phyloP scores from a whole-genome alignment of 2,329 filamentous ascomycete genomes.

The Botryosphaeria agaves region DNA sequence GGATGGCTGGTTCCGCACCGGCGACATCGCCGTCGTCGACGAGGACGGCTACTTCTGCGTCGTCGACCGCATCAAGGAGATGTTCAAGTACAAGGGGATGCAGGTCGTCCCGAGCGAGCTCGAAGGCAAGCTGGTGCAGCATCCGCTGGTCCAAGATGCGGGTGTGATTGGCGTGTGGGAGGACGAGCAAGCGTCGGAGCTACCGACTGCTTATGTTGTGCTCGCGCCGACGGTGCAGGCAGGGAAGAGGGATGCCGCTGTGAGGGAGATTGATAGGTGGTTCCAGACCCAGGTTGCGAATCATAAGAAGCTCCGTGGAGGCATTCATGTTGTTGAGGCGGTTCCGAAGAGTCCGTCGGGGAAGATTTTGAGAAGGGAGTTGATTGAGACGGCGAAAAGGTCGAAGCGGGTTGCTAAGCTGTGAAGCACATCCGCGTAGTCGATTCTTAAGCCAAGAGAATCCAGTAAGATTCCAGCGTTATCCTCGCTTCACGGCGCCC shows the following conservation, averaged over 20 bases:
- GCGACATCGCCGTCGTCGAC: constrained; percentile 22
- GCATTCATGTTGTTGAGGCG: constrained; percentile 17
- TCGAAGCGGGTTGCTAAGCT: too few species aligned
- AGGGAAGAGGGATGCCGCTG: constrained; percentile 11
- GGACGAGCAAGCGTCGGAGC: constrained; percentile 9
- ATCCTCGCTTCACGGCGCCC: too few species aligned
- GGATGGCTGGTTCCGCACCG: constrained; percentile 9
- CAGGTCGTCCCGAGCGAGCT: constrained; percentile 17
- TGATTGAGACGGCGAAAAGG: too few species aligned
- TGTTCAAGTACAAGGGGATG: constrained; percentile 18
- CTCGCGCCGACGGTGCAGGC: constrained; percentile 8
- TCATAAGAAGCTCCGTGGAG: constrained; percentile 19
- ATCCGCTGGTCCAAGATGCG: constrained; percentile 2
- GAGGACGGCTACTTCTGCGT: constrained; percentile 13
- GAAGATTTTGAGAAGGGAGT: constrained; percentile 19
- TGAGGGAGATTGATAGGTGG: too few species aligned
- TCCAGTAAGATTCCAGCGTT: too few species aligned
- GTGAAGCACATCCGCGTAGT: too few species aligned
- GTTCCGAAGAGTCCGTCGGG: constrained; percentile 18
- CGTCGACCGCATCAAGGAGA: constrained; percentile 16
- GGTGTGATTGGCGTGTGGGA: constrained; percentile 6
- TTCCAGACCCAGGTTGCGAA: constrained; percentile 15
- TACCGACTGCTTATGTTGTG: constrained; percentile 16
- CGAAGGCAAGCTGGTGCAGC: constrained; percentile 7
- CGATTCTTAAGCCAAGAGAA: too few species aligned